These are phyloP conservation scores for Solanum virginianum DNA, from an alignment of 257 asterid genomes.

Conservation along the genomic window DNA sequence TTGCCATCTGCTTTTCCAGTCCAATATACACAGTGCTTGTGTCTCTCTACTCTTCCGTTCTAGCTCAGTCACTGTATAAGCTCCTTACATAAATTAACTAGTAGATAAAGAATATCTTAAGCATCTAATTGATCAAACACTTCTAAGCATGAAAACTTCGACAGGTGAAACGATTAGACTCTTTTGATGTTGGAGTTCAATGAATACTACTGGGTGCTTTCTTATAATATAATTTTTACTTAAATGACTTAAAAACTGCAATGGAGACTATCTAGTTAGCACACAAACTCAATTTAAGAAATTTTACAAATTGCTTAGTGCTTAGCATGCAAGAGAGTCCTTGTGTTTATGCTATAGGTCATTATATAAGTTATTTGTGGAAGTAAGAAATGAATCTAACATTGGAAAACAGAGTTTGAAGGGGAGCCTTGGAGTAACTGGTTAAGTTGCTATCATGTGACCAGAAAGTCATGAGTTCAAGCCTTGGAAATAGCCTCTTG, in stretches of 20 bases:
- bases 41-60: not conserved
- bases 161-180: not conserved
- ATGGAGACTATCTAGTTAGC: not conserved
- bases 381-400: not conserved
- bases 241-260: not conserved
- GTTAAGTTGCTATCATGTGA: too few species aligned
- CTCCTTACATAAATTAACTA: not conserved
- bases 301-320: not conserved
- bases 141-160: not conserved
- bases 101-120: not conserved
- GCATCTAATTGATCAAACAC: not conserved
- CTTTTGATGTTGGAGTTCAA: not conserved
- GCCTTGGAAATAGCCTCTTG: too few species aligned
- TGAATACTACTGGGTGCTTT: not conserved
- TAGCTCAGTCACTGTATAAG: not conserved
- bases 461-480: too few species aligned
- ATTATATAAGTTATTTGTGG: not conserved
- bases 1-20: not conserved
- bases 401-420: not conserved
- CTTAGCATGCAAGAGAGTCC: not conserved
- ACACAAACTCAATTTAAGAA: not conserved
- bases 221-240: not conserved
- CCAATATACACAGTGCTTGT: not conserved
- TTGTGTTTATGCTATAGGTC: not conserved
- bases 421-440: too few species aligned